Base-by-base conservation (phyloP, 805 yeast species). In the Candida sphagnicola region DNA sequence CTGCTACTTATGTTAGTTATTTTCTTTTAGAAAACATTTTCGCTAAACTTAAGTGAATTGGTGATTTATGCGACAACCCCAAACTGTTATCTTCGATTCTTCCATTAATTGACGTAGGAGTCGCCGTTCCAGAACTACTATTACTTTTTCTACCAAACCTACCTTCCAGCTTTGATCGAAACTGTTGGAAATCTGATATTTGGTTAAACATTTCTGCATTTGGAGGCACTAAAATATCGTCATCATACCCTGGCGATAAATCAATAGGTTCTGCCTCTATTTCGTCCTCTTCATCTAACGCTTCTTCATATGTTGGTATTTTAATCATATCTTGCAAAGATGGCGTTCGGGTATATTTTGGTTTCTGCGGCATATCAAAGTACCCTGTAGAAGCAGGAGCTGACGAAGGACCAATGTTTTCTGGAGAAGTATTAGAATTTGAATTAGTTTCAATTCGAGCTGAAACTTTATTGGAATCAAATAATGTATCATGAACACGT, bases 251-350 rank as follows among this genome's bases (percentile, higher is more conserved):
- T 6, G 61, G 61, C 2, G 61, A 56, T 41, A 50, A 41, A 2
- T 52, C 56, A 34, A 38, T 38, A 5, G 28, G 34, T 3, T 39
- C 45, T 15, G 50, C 60, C 3, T 49, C 55, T 28, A 31, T 18
- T 15, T 56, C 64, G 10, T 58, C 66, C 34, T 66, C 67, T 11
- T 61, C 66, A 24, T 65, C 68, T 8, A 65, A 43, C 1, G 73
- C 74, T 39, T 65, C 62, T 4, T 56, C 57, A 41, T 68, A 68
- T 26, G 70, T 56, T 0, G 74, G 74, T 5, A 67, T 62, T 35
- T 39, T 38, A 19, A 38, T 42, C 8, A 28, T 35, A n/a, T 43
- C 31, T 25, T 40, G 35, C 10, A 42, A 18, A 12, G 46, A 46
- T n/a, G 43, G 36, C 3, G 32, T 40, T 5, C 17, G 15, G 25